Conservation (phyloP, 1,139 yeast species). For the Kazachstania sp. region DNA sequence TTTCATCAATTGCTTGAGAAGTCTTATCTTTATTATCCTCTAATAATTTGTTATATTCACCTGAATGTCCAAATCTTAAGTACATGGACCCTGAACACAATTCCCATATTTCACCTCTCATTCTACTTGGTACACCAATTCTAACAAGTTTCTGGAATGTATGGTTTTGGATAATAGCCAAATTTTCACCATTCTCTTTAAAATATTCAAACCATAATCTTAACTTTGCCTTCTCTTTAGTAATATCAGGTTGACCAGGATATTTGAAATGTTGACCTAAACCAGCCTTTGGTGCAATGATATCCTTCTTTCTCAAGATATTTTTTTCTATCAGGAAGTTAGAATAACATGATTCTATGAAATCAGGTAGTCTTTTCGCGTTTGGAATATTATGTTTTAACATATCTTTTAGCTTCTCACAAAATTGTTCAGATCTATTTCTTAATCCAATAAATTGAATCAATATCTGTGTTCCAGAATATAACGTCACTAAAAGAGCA, state of each 20-base stretch:
- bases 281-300: slow-evolving; percentile 70
- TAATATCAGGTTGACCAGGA: slow-evolving; percentile 78
- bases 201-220: slow-evolving; percentile 91
- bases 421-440: slow-evolving; percentile 73
- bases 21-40: slow-evolving; percentile 51
- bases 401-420: slow-evolving; percentile 53
- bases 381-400: slow-evolving; percentile 57
- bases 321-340: slow-evolving; percentile 71
- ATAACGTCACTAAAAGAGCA: slow-evolving; percentile 61
- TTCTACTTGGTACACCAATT: slow-evolving; percentile 84
- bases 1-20: slow-evolving; percentile 88
- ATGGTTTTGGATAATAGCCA: slow-evolving; percentile 65
- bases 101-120: slow-evolving; percentile 97
- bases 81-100: slow-evolving; percentile 81
- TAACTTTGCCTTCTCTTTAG: slow-evolving; percentile 77
- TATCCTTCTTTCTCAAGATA: slow-evolving; percentile 35
- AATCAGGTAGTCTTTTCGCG: slow-evolving; percentile 55
- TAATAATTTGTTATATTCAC: slow-evolving; percentile 51
- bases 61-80: slow-evolving; percentile 53
- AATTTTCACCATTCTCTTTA: slow-evolving; percentile 72
- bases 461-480: slow-evolving; percentile 54
- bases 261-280: slow-evolving; percentile 73
- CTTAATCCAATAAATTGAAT: slow-evolving; percentile 73
- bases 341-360: slow-evolving; percentile 69
- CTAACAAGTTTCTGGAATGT: slow-evolving; percentile 74